Evolutionary conservation across 2,329 filamentous ascomycete species (phyloP).

Genomic region (Claviceps digitariae): DNA sequence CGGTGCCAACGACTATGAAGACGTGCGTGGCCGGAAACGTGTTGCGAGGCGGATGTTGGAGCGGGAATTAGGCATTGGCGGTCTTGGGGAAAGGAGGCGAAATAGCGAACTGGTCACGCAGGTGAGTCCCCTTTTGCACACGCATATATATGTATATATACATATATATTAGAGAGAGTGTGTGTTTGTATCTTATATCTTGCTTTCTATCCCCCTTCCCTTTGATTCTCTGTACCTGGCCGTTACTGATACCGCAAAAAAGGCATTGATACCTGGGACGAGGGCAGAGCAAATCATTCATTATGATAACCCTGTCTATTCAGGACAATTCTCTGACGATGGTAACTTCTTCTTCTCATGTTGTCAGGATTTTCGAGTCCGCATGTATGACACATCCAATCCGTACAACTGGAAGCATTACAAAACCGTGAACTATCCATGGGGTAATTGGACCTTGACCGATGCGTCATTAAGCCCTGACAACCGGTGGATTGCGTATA

Average conservation of each 20-base stretch:
- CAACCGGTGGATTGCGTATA: conserved; percentile 85
- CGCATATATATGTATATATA: not conserved
- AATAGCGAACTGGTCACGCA: conserved; percentile 55
- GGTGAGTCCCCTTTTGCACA: conserved; percentile 24
- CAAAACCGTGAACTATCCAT: conserved; percentile 75
- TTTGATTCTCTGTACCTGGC: not conserved
- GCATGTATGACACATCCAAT: conserved; percentile 96
- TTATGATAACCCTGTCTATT: conserved; percentile 77
- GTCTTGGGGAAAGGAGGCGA: conserved; percentile 43
- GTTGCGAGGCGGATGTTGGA: conserved; percentile 62
- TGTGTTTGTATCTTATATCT: not conserved
- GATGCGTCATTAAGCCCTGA: conserved; percentile 85
- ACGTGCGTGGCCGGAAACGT: conserved; percentile 40
- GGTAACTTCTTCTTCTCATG: conserved; percentile 95
- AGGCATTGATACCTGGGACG: conserved; percentile 65
- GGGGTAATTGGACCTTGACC: conserved; percentile 89
- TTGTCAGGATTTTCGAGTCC: conserved; percentile 83
- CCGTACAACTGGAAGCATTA: conserved; percentile 94
- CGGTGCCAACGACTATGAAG: conserved; percentile 49
- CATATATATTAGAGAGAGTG: not conserved
- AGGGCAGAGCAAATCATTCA: conserved; percentile 78
- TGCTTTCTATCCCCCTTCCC: not conserved
- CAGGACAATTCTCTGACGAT: conserved; percentile 91
- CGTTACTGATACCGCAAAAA: not conserved
- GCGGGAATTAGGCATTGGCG: conserved; percentile 64